Evolutionary conservation across 108 stramenopile genomes (phyloP), one percentile per base, ranked within the genome.

Genomic region (Aurantiochytrium sp.): DNA sequence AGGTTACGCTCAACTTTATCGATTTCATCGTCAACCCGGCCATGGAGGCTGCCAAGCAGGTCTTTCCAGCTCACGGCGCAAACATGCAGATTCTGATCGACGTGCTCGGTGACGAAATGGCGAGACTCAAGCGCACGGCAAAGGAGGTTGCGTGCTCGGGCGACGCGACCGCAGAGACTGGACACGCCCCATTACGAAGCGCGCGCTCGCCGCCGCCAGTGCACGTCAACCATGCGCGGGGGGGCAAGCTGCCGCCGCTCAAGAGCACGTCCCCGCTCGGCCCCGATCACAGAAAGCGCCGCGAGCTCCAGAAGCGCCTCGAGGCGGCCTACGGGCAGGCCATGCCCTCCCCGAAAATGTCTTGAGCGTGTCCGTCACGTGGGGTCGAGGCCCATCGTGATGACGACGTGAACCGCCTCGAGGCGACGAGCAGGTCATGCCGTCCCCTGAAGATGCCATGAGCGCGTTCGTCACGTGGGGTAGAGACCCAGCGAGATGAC

Each of bases 11-110:
- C 88, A 92, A 92, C 41, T 93, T 93, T 65, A 92, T 91, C 54
- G 86, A 90, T 41, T 94, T 93, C 87, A 90, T 94, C 36, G 93
- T 93, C 2, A 54, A 59, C 37, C 94, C 94, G 1, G 15, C 87
- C 68, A 41, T 87, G 37, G 21, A 10, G 12, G 27, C 48, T 21
- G 34, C 86, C 32, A 53, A 86, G 34, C 55, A 37, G 52, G 12
- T 87, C 1, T 68, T 87, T 4, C 89, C 89, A 37, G 37, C 27
- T 22, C 45, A 81, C 8, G 45, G 30, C n/a, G 8, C 39, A 15
- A 81, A 3, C 27, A 81, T 81, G 39, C 42, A 81, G 39, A 30
- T 48, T 42, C 42, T 81, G 21, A n/a, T 81, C 6, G 73, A 81
- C 39, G 73, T 81, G 50, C 73, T 81, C 30, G 73, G 59, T 12